These are phyloP conservation scores for Phytophthora ohioensis DNA, from an alignment of 352 stramenopile species.

Conservation along the genomic window DNA sequence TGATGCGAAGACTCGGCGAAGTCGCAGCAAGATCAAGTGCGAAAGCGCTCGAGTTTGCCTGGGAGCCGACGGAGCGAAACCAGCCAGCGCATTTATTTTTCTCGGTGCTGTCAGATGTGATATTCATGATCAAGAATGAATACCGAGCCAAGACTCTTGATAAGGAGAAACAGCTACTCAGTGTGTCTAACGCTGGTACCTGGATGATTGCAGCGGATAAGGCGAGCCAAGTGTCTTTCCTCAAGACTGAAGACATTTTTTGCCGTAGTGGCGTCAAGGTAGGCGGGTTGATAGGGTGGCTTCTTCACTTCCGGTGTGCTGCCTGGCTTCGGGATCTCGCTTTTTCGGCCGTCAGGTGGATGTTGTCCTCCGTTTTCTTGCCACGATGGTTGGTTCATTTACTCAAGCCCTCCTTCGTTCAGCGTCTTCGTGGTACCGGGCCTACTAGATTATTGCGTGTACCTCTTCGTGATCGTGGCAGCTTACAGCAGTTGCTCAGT, in stretches of 20 bases:
- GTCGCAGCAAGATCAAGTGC: constrained; percentile 27
- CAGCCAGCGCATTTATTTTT: constrained; percentile 70
- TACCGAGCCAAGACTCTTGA: neutral
- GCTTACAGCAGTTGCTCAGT: constrained; percentile 46
- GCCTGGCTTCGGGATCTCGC: constrained; percentile 19
- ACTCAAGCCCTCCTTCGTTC: constrained; percentile 6
- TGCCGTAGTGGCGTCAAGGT: neutral
- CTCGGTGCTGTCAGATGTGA: constrained; percentile 33
- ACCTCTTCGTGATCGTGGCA: constrained; percentile 31
- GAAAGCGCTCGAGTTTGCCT: constrained; percentile 44
- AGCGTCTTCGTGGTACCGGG: neutral
- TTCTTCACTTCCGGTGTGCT: constrained; percentile 3
- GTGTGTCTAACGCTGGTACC: constrained; percentile 9
- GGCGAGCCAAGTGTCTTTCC: constrained; percentile 38
- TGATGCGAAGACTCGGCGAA: constrained; percentile 60
- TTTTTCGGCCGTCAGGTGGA: constrained; percentile 21
- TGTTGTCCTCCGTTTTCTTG: constrained; percentile 26
- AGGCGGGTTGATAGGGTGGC: constrained; percentile 2
- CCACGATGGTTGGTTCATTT: constrained; percentile 15
- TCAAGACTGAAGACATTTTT: constrained; percentile 32
- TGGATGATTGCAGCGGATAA: constrained; percentile 38
- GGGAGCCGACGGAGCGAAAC: constrained; percentile 76
- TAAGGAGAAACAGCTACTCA: constrained; percentile 9
- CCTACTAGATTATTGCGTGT: constrained; percentile 30
- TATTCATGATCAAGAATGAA: constrained; percentile 20